Conservation (phyloP, 139 green algal genomes). For the Dunaliella primolecta region DNA sequence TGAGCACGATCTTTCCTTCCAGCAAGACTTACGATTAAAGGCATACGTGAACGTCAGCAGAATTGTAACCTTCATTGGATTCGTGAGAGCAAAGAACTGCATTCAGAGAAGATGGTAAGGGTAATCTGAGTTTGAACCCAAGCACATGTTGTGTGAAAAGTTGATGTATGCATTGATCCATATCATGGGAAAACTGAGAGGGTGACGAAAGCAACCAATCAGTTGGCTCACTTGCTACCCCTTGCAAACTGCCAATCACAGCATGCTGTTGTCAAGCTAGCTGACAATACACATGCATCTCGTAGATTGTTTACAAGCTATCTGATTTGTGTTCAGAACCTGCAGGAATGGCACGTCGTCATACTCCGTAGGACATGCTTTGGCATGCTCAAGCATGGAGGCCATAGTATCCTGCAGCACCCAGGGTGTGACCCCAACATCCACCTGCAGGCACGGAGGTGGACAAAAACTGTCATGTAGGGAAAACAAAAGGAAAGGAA, state of each 20-base stretch:
- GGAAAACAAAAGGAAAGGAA: neutral
- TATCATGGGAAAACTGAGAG: too few relatives aligned
- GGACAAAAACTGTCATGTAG: too few relatives aligned
- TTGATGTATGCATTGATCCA: too few relatives aligned
- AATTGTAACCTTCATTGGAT: conserved; percentile 15
- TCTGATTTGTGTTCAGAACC: neutral
- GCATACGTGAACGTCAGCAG: neutral
- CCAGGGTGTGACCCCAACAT: neutral
- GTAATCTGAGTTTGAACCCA: neutral
- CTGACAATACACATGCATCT: neutral
- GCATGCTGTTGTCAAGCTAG: too few relatives aligned
- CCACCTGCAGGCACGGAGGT: conserved; percentile 4
- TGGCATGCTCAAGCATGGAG: neutral
- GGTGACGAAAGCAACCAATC: too few relatives aligned
- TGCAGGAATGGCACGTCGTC: conserved; percentile 8
- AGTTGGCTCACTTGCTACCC: neutral
- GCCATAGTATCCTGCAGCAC: conserved; percentile 11
- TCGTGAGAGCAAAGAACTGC: conserved; percentile 9
- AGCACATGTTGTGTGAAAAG: neutral
- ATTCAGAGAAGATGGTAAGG: neutral
- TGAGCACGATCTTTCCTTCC: neutral
- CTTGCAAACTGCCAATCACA: neutral
- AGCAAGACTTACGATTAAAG: neutral
- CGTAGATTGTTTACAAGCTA: neutral
- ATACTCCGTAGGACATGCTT: conserved; percentile 1